Percentiles rank a stretch among this genome's conserved stretches.
These are phyloP conservation scores for Cadophora sp. DNA, from an alignment of 2,329 filamentous ascomycete genomes.

Conservation along the genomic window DNA sequence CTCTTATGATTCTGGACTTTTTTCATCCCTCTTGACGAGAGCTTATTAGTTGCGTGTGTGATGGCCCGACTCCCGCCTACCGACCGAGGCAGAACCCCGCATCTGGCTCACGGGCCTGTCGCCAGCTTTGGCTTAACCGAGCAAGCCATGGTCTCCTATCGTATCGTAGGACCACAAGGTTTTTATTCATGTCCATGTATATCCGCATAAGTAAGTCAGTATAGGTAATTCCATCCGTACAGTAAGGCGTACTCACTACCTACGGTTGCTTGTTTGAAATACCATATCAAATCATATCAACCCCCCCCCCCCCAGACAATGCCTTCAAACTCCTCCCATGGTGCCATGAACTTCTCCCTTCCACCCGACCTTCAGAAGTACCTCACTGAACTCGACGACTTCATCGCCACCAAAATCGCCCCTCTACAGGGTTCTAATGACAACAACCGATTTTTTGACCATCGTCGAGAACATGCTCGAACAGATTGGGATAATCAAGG, in stretches of 20 bases:
- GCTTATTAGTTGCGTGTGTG: too few species aligned
- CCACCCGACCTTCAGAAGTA: conserved; percentile 56
- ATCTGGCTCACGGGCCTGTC: too few species aligned
- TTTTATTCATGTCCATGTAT: too few species aligned
- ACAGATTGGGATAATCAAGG: conserved; percentile 60
- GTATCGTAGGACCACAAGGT: too few species aligned
- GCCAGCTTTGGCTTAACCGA: neutral
- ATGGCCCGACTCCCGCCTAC: too few species aligned
- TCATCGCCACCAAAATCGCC: conserved; percentile 59
- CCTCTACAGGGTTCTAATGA: conserved; percentile 64
- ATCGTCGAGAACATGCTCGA: conserved; percentile 65
- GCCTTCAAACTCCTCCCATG: conserved; percentile 33
- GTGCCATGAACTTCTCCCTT: conserved; percentile 60
- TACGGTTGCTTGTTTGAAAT: too few species aligned
- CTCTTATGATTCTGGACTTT: too few species aligned
- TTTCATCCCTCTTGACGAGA: too few species aligned
- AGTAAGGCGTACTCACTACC: too few species aligned
- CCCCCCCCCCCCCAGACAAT: conserved; percentile 25
- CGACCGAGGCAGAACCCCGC: neutral
- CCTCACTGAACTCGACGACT: conserved; percentile 58
- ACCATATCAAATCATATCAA: neutral
- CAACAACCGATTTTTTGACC: conserved; percentile 70
- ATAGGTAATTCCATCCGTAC: too few species aligned
- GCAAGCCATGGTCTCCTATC: too few species aligned
- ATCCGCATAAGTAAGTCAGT: too few species aligned